Conservation (phyloP, 1,284 basidiomycete genomes). For the Naganishia albida region DNA sequence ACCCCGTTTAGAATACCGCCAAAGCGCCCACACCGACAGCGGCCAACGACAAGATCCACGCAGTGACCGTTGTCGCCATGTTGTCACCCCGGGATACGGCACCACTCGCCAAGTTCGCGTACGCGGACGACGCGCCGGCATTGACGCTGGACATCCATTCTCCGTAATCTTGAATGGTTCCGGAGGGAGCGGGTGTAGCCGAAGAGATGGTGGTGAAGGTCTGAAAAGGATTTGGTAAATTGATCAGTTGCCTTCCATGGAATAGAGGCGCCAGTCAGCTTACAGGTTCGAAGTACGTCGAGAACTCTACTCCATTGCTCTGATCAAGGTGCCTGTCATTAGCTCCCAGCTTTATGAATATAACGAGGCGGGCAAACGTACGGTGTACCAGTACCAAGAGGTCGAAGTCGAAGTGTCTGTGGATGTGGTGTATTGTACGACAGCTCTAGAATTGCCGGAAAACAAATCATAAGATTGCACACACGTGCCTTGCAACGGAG, state of each 20-base stretch:
- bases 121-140: slow-evolving; percentile 15
- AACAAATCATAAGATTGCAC: no score
- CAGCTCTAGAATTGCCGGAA: neutral
- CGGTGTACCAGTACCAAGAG: slow-evolving; percentile 29
- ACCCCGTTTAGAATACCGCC: slow-evolving; percentile 12
- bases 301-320: slow-evolving; percentile 26
- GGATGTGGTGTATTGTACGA: slow-evolving; percentile 7
- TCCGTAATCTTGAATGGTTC: slow-evolving; percentile 24
- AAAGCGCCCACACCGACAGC: slow-evolving; percentile 24
- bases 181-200: slow-evolving; percentile 27
- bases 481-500: no score
- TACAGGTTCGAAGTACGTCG: slow-evolving; percentile 17
- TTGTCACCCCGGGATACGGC: slow-evolving; percentile 5
- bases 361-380: neutral
- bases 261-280: neutral
- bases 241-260: no score
- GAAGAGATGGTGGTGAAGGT: slow-evolving; percentile 23
- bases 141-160: slow-evolving; percentile 27
- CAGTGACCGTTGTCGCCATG: slow-evolving; percentile 7
- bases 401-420: slow-evolving; percentile 13
- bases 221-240: neutral
- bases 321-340: neutral
- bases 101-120: slow-evolving; percentile 17
- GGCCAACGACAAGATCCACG: slow-evolving; percentile 9
- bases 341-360: neutral